These are phyloP conservation scores for Leptographium procerum DNA, from an alignment of 2,329 filamentous ascomycete genomes.

Conservation along the genomic window DNA sequence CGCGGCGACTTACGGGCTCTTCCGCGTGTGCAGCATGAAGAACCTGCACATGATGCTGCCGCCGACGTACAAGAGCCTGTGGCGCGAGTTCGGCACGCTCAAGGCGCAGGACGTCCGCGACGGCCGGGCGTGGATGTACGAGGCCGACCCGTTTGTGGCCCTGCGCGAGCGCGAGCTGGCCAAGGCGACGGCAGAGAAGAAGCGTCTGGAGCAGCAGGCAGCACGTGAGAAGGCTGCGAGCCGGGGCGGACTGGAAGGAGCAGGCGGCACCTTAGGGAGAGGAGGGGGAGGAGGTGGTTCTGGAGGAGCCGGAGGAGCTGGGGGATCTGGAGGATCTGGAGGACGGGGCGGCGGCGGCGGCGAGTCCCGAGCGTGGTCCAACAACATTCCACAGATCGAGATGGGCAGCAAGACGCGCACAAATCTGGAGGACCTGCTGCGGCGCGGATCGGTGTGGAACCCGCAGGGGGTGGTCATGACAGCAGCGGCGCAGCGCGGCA, in stretches of 20 bases:
- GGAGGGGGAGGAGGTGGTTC: slow-evolving; percentile 16
- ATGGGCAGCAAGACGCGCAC: slow-evolving; percentile 74
- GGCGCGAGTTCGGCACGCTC: slow-evolving; percentile 80
- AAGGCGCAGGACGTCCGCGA: slow-evolving; percentile 73
- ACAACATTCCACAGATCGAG: slow-evolving; percentile 46
- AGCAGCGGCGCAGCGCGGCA: slow-evolving; percentile 39
- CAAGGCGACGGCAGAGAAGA: slow-evolving; percentile 66
- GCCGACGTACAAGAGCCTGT: slow-evolving; percentile 77
- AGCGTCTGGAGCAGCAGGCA: slow-evolving; percentile 58
- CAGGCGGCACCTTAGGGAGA: slow-evolving; percentile 20
- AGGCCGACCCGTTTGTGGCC: slow-evolving; percentile 83
- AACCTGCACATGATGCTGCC: slow-evolving; percentile 93
- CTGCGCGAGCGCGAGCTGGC: slow-evolving; percentile 70
- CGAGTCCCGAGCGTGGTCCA: slow-evolving; percentile 6
- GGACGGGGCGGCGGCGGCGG: neutral
- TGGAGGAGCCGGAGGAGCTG: neutral
- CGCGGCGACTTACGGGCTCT: slow-evolving; percentile 82
- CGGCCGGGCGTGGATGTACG: slow-evolving; percentile 82
- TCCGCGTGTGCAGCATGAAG: slow-evolving; percentile 87
- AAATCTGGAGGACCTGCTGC: slow-evolving; percentile 68
- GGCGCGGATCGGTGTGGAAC: slow-evolving; percentile 78
- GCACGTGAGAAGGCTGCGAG: slow-evolving; percentile 56
- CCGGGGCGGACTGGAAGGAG: slow-evolving; percentile 37
- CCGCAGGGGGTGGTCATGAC: slow-evolving; percentile 60
- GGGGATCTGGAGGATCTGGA: slow-evolving; percentile 14